Evolutionary conservation across 2,329 filamentous ascomycete genomes (phyloP).

Genomic region (Dendrostoma leiphaemia): DNA sequence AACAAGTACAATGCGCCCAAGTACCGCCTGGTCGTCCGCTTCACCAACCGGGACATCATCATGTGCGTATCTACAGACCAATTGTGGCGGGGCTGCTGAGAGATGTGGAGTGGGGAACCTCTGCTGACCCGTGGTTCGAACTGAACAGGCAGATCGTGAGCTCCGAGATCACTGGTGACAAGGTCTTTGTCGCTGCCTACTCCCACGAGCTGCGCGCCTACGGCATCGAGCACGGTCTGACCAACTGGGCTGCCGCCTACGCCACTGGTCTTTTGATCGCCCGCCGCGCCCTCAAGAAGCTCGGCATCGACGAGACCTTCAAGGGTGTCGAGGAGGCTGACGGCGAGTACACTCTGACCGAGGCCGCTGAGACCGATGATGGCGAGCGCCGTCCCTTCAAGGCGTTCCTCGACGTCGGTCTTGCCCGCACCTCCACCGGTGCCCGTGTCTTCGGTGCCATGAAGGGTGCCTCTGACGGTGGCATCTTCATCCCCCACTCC

Average conservation of each 20-base stretch:
- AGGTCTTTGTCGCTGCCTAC: constrained; percentile 91
- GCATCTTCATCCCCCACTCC: constrained; percentile 94
- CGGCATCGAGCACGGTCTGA: constrained; percentile 96
- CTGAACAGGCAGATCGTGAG: constrained; percentile 94
- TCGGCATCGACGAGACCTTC: constrained; percentile 91
- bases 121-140: constrained; percentile 32
- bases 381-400: constrained; percentile 98
- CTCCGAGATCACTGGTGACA: constrained; percentile 96
- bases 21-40: constrained; percentile 98
- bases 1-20: constrained; percentile 99
- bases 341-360: constrained; percentile 94
- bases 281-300: constrained; percentile 95
- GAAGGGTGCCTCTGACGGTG: constrained; percentile 99
- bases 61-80: constrained; percentile 16
- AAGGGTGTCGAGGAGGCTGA: constrained; percentile 93
- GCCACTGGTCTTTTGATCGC: constrained; percentile 94
- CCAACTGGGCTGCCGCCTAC: constrained; percentile 99
- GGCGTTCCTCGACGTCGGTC: constrained; percentile 96
- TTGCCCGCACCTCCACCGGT: constrained; percentile 95
- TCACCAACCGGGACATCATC: constrained; percentile 86
- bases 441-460: constrained; percentile 98
- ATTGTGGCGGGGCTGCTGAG: not conserved
- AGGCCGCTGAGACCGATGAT: constrained; percentile 87
- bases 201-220: constrained; percentile 97
- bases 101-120: not conserved